Evolutionary conservation across 441 rosid species (phyloP).

Genomic region (Populus hybrid): DNA sequence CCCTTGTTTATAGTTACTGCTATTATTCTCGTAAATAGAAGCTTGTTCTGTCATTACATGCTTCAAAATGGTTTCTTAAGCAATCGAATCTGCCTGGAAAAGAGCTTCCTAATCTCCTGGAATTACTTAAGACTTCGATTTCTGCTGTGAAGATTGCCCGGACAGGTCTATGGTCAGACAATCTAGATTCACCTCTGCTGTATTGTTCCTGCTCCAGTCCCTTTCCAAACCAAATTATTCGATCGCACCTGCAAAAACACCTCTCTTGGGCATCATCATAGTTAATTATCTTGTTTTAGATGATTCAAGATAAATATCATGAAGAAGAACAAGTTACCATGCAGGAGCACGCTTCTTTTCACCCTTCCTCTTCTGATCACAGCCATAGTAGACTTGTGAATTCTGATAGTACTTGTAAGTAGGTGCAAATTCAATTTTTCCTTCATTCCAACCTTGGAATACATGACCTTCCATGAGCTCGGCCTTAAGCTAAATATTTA

Average conservation of each 20-base stretch:
- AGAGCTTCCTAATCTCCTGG: background rate
- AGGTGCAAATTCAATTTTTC: constrained; percentile 76
- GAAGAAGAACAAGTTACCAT: constrained; percentile 42
- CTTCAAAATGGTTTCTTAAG: background rate
- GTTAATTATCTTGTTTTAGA: background rate
- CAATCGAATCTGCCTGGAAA: background rate
- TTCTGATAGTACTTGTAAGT: constrained; percentile 74
- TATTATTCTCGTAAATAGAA: background rate
- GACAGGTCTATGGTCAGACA: constrained; percentile 26
- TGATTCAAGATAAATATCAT: background rate
- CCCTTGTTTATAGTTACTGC: too few relatives aligned
- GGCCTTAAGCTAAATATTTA: constrained; percentile 43
- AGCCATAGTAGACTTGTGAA: constrained; percentile 69
- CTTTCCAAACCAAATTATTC: constrained; percentile 16
- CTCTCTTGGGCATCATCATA: background rate
- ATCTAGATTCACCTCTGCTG: constrained; percentile 10
- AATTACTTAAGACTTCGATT: background rate
- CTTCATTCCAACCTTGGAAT: constrained; percentile 93
- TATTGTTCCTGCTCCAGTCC: too few relatives aligned
- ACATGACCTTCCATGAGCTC: constrained; percentile 80
- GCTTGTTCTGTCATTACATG: background rate
- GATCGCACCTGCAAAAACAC: constrained; percentile 12
- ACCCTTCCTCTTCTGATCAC: constrained; percentile 48
- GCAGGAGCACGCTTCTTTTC: constrained; percentile 82
- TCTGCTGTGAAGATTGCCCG: constrained; percentile 16